Base-by-base conservation (phyloP, 345 rosid genomes). In the Isatis tinctoria region DNA sequence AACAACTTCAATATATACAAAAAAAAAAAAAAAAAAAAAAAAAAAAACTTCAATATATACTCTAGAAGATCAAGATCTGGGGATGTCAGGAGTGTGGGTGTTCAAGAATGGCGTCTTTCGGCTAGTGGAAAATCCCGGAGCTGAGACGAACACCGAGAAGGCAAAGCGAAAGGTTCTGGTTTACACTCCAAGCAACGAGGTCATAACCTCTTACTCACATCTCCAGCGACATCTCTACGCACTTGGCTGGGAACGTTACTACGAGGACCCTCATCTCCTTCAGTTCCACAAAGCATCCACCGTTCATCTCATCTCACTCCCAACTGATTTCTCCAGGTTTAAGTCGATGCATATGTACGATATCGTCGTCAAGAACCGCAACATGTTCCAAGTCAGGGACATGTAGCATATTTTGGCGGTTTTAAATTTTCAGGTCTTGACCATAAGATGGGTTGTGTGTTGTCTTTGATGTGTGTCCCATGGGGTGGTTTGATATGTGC, bases 171-270 rank as follows among this genome's bases (percentile, higher is more conserved):
- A 83, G 72, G 88, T 85, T 51, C 76, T 85, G 3, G 83, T 93
- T 5, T 82, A 87, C 76, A 74, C 66, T 14, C 92, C 98, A 1
- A 80, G 81, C 2, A 80, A 86, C 44, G 95, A 92, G 40, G 85
- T 86, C 7, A 86, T 90, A 24, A 86, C 83, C 2, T 90, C 91
- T 5, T 90, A 92, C 60, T 77, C 73, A 0, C 82, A 61, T 39
- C 95, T 92, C 10, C 88, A 87, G 73, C 74, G 66, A 30, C 85
- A 85, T 80, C 82, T 90, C 2, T 28, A 35, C 28, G 65, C 84
- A n/a, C 88, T 90, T 2, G 98, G 98, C 5, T 92, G 96, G 98
- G 94, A 90, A 72, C 82, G 89, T 77, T 89, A 87, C 67, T 81
- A 88, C 60, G 87, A 83, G 0, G 90, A 90, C 5, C 91, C 91